These are phyloP conservation scores for Arthroderma uncinatum DNA, from an alignment of 2,329 filamentous ascomycete genomes.

Conservation along the genomic window DNA sequence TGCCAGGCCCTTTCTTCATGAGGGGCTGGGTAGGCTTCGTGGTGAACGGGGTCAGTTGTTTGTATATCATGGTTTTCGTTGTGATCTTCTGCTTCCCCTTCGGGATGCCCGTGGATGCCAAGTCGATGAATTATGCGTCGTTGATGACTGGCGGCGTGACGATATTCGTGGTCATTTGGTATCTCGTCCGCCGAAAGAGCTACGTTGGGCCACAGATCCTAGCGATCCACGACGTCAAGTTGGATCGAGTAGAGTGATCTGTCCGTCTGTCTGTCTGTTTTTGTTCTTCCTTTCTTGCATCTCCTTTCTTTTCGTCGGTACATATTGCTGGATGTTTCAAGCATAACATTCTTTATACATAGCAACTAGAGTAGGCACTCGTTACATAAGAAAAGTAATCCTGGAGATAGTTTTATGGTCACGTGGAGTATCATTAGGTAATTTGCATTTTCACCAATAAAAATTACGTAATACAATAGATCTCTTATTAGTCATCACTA, in stretches of 20 bases:
- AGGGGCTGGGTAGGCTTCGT: constrained; percentile 38
- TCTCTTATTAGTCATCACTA: too few species aligned
- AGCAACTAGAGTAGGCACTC: too few species aligned
- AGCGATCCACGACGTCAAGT: not conserved
- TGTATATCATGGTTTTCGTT: constrained; percentile 46
- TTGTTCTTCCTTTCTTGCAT: not conserved
- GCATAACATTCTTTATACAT: too few species aligned
- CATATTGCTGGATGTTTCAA: not conserved
- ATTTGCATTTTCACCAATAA: too few species aligned
- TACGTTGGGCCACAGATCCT: constrained; percentile 25
- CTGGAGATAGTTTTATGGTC: too few species aligned
- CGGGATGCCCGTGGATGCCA: constrained; percentile 34
- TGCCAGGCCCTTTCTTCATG: constrained; percentile 44
- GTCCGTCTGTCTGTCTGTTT: not conserved
- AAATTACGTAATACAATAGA: too few species aligned
- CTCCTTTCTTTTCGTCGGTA: not conserved
- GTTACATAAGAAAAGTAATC: too few species aligned
- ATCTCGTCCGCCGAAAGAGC: constrained; percentile 24
- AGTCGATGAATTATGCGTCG: constrained; percentile 45
- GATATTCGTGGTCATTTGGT: constrained; percentile 41
- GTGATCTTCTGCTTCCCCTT: constrained; percentile 52
- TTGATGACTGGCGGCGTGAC: constrained; percentile 44
- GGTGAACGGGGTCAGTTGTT: constrained; percentile 41
- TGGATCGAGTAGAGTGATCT: not conserved
- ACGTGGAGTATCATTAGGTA: too few species aligned